Evolutionary conservation across 2,329 filamentous ascomycete genomes (phyloP).

Genomic region (Leptographium wingfieldii): DNA sequence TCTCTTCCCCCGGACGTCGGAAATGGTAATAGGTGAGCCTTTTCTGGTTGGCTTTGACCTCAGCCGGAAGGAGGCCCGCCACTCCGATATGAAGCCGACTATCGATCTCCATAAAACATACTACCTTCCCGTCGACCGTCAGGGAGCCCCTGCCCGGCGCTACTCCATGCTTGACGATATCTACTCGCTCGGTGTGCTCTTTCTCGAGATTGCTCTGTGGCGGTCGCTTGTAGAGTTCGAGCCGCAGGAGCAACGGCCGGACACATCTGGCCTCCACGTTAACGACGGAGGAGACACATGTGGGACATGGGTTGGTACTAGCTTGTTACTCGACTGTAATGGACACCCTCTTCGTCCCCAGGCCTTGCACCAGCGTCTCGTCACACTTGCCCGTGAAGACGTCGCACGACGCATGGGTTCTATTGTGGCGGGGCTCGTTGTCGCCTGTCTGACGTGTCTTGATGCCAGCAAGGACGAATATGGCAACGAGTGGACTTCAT

Average conservation of each 20-base stretch:
- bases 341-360: not conserved
- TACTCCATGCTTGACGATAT: constrained; percentile 1
- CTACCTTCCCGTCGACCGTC: not conserved
- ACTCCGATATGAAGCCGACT: not conserved
- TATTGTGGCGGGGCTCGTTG: not conserved
- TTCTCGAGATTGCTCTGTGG: constrained; percentile 1
- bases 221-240: not conserved
- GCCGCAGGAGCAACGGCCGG: not conserved
- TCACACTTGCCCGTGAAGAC: not conserved
- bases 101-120: not conserved
- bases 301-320: not conserved
- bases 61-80: not conserved
- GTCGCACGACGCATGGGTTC: not conserved
- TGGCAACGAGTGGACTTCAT: not conserved
- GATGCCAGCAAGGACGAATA: not conserved
- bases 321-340: not conserved
- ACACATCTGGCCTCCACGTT: not conserved
- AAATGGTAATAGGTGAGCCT: not conserved
- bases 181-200: constrained; percentile 1
- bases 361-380: not conserved
- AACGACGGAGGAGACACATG: not conserved
- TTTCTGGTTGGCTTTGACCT: constrained; percentile 1
- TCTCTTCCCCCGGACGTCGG: too few relatives aligned
- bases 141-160: not conserved
- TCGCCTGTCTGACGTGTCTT: not conserved